Evolutionary conservation across 208 protist species (phyloP).

Genomic region (Leishmania tarentolae): DNA sequence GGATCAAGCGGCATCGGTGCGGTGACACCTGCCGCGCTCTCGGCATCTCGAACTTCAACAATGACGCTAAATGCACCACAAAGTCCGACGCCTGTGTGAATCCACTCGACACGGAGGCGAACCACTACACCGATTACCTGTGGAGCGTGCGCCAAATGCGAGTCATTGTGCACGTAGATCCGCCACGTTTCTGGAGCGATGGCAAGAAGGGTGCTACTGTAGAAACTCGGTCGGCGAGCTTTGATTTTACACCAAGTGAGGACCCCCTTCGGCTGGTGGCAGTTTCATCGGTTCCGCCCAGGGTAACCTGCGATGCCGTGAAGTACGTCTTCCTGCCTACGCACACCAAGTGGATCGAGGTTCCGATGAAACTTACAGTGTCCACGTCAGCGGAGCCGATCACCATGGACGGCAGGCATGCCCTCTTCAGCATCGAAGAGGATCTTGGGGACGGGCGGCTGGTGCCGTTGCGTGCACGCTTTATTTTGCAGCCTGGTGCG

Average conservation of each 20-base stretch:
- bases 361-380: conserved; percentile 23
- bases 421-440: conserved; percentile 48
- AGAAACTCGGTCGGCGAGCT: conserved; percentile 7
- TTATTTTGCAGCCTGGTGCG: conserved; percentile 38
- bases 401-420: conserved; percentile 36
- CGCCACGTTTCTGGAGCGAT: not conserved
- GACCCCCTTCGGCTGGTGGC: not conserved
- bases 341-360: conserved; percentile 20
- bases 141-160: conserved; percentile 26
- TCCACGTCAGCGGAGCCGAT: conserved; percentile 11
- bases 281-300: not conserved
- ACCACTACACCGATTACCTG: conserved; percentile 30
- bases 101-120: conserved; percentile 20
- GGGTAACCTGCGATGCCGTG: conserved; percentile 25
- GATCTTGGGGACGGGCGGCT: conserved; percentile 6
- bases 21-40: conserved; percentile 52
- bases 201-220: conserved; percentile 1
- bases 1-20: conserved; percentile 52
- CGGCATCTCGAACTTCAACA: conserved; percentile 15
- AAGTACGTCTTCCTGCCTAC: conserved; percentile 32
- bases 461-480: conserved; percentile 51
- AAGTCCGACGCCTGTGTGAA: conserved; percentile 16
- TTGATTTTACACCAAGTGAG: not conserved
- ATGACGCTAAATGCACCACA: conserved; percentile 1
- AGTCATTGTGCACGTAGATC: conserved; percentile 17